Evolutionary conservation across 306 rosid genomes (phyloP).

Genomic region (Cucumis melo): DNA sequence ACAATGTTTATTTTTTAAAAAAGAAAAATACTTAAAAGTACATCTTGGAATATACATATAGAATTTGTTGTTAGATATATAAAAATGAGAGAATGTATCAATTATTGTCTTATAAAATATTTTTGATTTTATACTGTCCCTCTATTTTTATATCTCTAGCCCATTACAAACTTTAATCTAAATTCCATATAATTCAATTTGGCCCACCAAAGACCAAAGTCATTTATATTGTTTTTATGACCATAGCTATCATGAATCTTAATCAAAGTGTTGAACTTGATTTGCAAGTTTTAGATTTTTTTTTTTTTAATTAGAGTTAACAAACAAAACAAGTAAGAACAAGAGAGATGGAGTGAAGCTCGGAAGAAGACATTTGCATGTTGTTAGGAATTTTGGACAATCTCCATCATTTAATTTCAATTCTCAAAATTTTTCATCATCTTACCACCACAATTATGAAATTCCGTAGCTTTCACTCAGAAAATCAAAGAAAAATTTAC

Average conservation of each 20-base stretch:
- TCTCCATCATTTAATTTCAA: not conserved
- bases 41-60: no score
- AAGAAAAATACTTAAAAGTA: no score
- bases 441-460: not conserved
- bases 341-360: not conserved
- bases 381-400: not conserved
- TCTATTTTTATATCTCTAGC: not conserved
- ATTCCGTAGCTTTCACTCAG: not conserved
- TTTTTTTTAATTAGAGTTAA: not conserved
- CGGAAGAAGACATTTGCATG: constrained; percentile 1
- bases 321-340: not conserved
- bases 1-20: no score
- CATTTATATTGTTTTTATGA: not conserved
- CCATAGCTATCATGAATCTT: not conserved
- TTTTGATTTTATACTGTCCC: no score
- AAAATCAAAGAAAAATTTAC: not conserved
- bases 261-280: not conserved
- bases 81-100: no score
- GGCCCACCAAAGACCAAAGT: not conserved
- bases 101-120: no score
- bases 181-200: not conserved
- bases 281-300: not conserved
- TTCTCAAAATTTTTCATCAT: not conserved
- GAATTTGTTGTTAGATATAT: no score
- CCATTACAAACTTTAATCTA: no score